Conservation (phyloP, 1,284 basidiomycete species). For the Athelia sp. region DNA sequence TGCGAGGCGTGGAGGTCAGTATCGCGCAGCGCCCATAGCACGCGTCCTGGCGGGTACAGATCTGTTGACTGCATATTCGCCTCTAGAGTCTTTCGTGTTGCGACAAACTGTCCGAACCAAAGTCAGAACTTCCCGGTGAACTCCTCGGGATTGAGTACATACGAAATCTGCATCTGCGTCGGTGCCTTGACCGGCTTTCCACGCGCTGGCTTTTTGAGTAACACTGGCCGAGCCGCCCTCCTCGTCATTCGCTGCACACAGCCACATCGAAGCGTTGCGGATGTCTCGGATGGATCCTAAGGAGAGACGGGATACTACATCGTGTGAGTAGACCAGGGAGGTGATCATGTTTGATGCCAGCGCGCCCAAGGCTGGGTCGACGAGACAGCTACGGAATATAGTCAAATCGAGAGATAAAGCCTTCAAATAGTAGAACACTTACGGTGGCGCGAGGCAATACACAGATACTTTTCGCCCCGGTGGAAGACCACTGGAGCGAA, state of each 20-base stretch:
- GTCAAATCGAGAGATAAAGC: constrained; percentile 5
- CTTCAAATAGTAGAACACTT: constrained; percentile 20
- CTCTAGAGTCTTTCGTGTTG: constrained; percentile 77
- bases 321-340: constrained; percentile 79
- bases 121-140: no score
- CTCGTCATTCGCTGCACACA: constrained; percentile 65
- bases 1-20: constrained; percentile 54
- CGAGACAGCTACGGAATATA: constrained; percentile 46
- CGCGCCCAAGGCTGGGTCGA: constrained; percentile 49
- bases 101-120: constrained; percentile 50
- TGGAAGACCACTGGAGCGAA: constrained; percentile 67
- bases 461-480: constrained; percentile 62
- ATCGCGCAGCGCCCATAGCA: constrained; percentile 74
- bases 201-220: constrained; percentile 52
- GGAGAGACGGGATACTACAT: constrained; percentile 74
- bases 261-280: constrained; percentile 69
- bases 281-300: constrained; percentile 77
- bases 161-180: constrained; percentile 65
- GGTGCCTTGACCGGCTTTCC: constrained; percentile 51
- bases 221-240: constrained; percentile 53
- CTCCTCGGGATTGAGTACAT: constrained; percentile 21
- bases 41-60: constrained; percentile 75
- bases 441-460: constrained; percentile 81
- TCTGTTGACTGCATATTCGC: constrained; percentile 78
- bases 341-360: constrained; percentile 59